phyloP scores from a whole-genome alignment of 2,329 filamentous ascomycete species.

The Zymoseptoria pseudotritici region DNA sequence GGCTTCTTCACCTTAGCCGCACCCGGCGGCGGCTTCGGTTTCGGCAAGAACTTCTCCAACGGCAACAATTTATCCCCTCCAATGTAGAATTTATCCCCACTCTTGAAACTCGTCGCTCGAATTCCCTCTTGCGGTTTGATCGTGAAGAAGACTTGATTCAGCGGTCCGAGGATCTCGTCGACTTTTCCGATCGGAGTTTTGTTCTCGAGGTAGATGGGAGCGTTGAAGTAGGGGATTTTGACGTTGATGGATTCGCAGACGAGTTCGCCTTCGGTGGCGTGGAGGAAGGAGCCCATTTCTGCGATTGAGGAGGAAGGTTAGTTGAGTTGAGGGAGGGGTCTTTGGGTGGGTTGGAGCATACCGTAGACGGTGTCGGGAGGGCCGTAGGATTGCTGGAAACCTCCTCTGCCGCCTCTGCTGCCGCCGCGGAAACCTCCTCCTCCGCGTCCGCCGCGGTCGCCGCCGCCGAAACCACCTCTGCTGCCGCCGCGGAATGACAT shows the following conservation, averaged over 20 bases:
- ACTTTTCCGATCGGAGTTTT: slow-evolving; percentile 87
- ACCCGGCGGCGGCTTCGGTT: slow-evolving; percentile 66
- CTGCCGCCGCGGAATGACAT: slow-evolving; percentile 25
- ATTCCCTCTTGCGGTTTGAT: slow-evolving; percentile 97
- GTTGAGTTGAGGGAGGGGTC: background rate
- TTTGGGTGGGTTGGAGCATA: slow-evolving; percentile 17
- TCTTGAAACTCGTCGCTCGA: slow-evolving; percentile 87
- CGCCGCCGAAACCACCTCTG: slow-evolving; percentile 13
- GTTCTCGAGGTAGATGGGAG: slow-evolving; percentile 97
- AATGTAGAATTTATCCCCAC: slow-evolving; percentile 96
- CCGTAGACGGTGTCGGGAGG: slow-evolving; percentile 39
- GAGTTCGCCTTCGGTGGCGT: slow-evolving; percentile 95
- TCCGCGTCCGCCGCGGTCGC: slow-evolving; percentile 16
- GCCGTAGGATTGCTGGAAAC: slow-evolving; percentile 34
- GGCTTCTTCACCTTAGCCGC: slow-evolving; percentile 63
- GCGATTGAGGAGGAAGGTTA: background rate
- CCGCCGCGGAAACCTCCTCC: slow-evolving; percentile 23
- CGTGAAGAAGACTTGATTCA: slow-evolving; percentile 98
- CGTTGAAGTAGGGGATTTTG: slow-evolving; percentile 98
- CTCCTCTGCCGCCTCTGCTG: slow-evolving; percentile 24
- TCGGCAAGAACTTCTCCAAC: slow-evolving; percentile 91
- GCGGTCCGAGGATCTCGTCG: slow-evolving; percentile 92
- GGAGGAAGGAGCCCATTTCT: slow-evolving; percentile 93
- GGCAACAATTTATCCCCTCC: slow-evolving; percentile 80
- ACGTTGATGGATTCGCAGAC: slow-evolving; percentile 91